Base-by-base conservation (phyloP, 2,329 filamentous ascomycete genomes). In the Fusarium secorum region DNA sequence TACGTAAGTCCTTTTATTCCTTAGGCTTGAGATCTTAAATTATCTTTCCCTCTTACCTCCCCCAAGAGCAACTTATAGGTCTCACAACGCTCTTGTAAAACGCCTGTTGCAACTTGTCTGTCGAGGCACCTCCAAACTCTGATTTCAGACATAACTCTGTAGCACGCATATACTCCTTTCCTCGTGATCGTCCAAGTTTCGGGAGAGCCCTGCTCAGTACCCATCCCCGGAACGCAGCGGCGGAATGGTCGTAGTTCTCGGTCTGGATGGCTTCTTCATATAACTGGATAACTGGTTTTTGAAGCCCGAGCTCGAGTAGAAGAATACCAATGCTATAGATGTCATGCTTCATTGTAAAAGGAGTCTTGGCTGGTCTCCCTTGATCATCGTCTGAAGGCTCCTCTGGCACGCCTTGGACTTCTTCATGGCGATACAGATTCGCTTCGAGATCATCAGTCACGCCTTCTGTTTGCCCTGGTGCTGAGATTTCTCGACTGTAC, bases 1-100 rank as follows among this genome's bases (percentile, higher is more conserved):
- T 4, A 3, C 7, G 2, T 5, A 18, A 32, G 2, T n/a, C 1
- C 3, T n/a, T 4, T 7, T 11, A 11, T 8, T 5, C 0, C 0
- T n/a, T 46, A 17, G 26, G 20, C 4, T 9, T 1, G 7, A n/a
- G 26, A 17, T 46, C 5, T 26, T 17, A 17, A 9, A 13, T 6
- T 11, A 1, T 13, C 5, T 8, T 42, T 18, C 4, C 20, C 4
- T 14, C 15, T 30, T 11, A 51, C 6, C 14, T 36, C 32, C 18
- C 18, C 48, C 32, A 52, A 7, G 48, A 35, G 2, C 18, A 8
- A 52, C 32, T 26, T 26, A 52, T 36, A 6, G 22, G 18, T 35
- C 24, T 36, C 2, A 52, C 22, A 15, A 52, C 32, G 4, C 18
- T 35, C 18, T 38, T 52, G 7, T 52, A 52, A 20, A 52, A 52